phyloP scores from a whole-genome alignment of 768 basidiomycete species.

The Amylocystis lapponica region DNA sequence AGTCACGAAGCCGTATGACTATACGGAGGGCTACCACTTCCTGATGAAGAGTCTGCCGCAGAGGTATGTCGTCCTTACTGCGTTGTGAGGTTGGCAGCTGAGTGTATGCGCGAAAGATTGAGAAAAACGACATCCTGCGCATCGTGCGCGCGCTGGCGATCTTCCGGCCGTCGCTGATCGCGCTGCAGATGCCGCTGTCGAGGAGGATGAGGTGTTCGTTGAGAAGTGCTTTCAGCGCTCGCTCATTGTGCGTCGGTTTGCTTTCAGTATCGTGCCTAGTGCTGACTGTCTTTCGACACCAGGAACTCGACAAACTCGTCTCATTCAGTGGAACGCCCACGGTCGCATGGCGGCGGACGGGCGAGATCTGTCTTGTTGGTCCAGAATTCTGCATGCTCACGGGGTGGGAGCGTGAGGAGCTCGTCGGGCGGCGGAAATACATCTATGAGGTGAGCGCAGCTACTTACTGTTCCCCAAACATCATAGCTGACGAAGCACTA shows the following conservation, averaged over 20 bases:
- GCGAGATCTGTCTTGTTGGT: slow-evolving; percentile 95
- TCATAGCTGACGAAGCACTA: slow-evolving; percentile 1
- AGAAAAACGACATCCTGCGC: slow-evolving; percentile 92
- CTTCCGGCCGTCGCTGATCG: slow-evolving; percentile 94
- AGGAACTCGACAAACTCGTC: slow-evolving; percentile 97
- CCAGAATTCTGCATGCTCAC: slow-evolving; percentile 95
- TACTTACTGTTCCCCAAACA: slow-evolving; percentile 1
- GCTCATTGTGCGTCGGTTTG: slow-evolving; percentile 55
- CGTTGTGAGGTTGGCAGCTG: slow-evolving; percentile 4
- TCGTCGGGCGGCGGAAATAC: slow-evolving; percentile 53
- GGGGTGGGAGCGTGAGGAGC: slow-evolving; percentile 83
- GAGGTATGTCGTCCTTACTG: slow-evolving; percentile 50
- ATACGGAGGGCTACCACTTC: slow-evolving; percentile 95
- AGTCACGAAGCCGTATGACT: slow-evolving; percentile 79
- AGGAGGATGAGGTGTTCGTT: slow-evolving; percentile 95
- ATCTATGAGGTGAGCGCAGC: slow-evolving; percentile 54
- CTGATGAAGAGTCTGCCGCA: slow-evolving; percentile 89
- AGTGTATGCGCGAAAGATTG: slow-evolving; percentile 52
- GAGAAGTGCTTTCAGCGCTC: slow-evolving; percentile 95
- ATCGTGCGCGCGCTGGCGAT: slow-evolving; percentile 93
- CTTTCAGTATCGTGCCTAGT: slow-evolving; percentile 1
- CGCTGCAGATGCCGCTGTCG: slow-evolving; percentile 95
- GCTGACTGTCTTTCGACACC: slow-evolving; percentile 1
- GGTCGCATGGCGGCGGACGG: slow-evolving; percentile 95
- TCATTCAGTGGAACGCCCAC: slow-evolving; percentile 97